Base-by-base conservation (phyloP, 805 yeast genomes). In the Komagataella mondaviorum region DNA sequence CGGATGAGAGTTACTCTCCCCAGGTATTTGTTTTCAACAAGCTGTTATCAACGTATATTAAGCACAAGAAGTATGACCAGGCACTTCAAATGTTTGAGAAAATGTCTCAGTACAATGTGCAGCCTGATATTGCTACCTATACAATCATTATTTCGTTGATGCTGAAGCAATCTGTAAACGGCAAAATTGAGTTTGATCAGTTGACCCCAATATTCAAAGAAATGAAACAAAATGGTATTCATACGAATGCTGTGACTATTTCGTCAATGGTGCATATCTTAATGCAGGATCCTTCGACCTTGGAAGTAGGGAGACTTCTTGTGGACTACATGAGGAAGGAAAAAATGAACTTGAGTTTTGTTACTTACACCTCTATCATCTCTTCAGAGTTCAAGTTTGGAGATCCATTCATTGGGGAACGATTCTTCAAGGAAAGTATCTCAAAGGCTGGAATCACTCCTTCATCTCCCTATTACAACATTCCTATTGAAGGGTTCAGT, bases 61-160 rank as follows among this genome's bases (percentile, higher is more conserved):
- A 67, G 44, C 53, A 51, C 6, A 66, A 69, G 45, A 69, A 78
- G 18, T 61, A 61, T 53, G 71, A 67, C 30, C 69, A 69, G 48
- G 83, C 83, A 3, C 67, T 69, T n/a, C 70, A 68, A n/a, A 67
- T 77, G 12, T 63, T 83, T 46, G 66, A 71, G 39, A 67, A 68
- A 53, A 74, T 81, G 78, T 48, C 53, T 6, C 61, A 61, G 36
- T 53, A 66, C 23, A 60, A 66, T 3, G 62, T 82, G 22, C 58
- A 69, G 44, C 83, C 84, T 23, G 86, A 81, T 60, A 70, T 79
- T 48, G 79, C 79, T 16, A 82, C 90, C 2, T 78, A 78, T 63
- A 75, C 89, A 3, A 73, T 76, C 43, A 65, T 82, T 22, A 70
- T 83, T 51, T 81, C 82, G 57, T 63, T 73, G 50, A 69, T 73